These are phyloP conservation scores for Pulveroboletus sp. DNA, from an alignment of 768 basidiomycete species.

Conservation along the genomic window DNA sequence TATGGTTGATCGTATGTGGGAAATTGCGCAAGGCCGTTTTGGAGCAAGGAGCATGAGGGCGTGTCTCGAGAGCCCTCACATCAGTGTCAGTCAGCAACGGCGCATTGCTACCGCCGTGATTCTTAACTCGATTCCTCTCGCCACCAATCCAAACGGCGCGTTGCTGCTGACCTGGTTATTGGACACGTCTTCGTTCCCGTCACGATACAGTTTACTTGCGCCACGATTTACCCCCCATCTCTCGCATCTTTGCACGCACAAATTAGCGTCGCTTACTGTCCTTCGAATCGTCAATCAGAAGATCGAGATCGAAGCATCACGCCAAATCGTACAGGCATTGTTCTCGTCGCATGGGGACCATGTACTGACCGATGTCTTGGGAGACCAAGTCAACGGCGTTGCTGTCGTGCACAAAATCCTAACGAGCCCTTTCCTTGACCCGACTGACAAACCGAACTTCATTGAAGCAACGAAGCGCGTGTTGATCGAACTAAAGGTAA, in stretches of 20 bases:
- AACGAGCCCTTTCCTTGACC: constrained; percentile 80
- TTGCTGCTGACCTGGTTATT: constrained; percentile 94
- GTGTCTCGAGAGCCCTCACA: constrained; percentile 87
- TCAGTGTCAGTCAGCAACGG: constrained; percentile 86
- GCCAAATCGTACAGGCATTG: constrained; percentile 80
- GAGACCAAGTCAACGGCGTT: constrained; percentile 95
- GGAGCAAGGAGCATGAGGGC: constrained; percentile 98
- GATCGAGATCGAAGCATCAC: constrained; percentile 84
- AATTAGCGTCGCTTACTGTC: constrained; percentile 91
- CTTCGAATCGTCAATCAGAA: constrained; percentile 96
- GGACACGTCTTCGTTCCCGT: constrained; percentile 90
- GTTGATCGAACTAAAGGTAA: constrained; percentile 85
- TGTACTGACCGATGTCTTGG: constrained; percentile 88
- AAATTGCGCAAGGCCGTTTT: constrained; percentile 95
- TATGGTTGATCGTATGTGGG: constrained; percentile 98
- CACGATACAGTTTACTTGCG: constrained; percentile 90
- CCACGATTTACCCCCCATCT: constrained; percentile 96
- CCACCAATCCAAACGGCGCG: constrained; percentile 97
- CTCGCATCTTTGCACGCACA: constrained; percentile 96
- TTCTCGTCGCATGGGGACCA: constrained; percentile 89
- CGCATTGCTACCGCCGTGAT: constrained; percentile 93
- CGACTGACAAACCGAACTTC: constrained; percentile 59
- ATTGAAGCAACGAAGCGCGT: constrained; percentile 88
- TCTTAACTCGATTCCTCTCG: constrained; percentile 94
- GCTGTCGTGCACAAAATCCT: constrained; percentile 91